Evolutionary conservation across 371 early-diverging fungal species (phyloP).

Genomic region (Syncephalastrum sp.): DNA sequence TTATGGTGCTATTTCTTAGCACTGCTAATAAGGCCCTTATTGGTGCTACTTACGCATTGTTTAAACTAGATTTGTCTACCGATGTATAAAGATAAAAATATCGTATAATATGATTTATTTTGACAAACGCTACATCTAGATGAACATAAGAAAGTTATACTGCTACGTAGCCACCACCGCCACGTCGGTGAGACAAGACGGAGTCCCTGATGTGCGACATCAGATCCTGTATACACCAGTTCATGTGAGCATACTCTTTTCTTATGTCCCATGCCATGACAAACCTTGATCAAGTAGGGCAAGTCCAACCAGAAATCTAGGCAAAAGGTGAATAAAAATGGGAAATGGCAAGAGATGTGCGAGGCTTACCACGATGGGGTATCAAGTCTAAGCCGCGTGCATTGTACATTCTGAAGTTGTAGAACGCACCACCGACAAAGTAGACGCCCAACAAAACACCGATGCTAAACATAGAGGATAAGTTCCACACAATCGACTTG

Average conservation of each 20-base stretch:
- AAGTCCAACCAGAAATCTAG: constrained; percentile 53
- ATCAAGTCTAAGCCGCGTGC: constrained; percentile 61
- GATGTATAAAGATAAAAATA: no score
- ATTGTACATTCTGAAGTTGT: constrained; percentile 59
- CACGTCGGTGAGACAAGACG: constrained; percentile 46
- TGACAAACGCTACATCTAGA: no score
- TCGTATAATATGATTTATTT: no score
- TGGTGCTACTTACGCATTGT: no score
- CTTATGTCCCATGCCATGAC: neutral
- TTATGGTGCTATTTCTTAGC: no score
- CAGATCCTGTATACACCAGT: constrained; percentile 26
- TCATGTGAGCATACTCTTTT: neutral
- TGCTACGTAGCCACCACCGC: constrained; percentile 48
- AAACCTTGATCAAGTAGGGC: constrained; percentile 46
- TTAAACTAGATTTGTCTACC: no score
- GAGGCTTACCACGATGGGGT: constrained; percentile 54
- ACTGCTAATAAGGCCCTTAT: no score
- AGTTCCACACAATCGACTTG: neutral
- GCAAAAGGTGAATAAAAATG: neutral
- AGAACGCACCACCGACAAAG: constrained; percentile 58
- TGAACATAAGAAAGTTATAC: constrained; percentile 21
- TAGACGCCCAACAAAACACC: constrained; percentile 47
- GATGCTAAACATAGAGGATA: constrained; percentile 23
- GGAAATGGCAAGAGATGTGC: neutral
- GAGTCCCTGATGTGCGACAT: constrained; percentile 45